Base-by-base conservation (phyloP, 805 yeast genomes). In the Debaryomyces castellii region DNA sequence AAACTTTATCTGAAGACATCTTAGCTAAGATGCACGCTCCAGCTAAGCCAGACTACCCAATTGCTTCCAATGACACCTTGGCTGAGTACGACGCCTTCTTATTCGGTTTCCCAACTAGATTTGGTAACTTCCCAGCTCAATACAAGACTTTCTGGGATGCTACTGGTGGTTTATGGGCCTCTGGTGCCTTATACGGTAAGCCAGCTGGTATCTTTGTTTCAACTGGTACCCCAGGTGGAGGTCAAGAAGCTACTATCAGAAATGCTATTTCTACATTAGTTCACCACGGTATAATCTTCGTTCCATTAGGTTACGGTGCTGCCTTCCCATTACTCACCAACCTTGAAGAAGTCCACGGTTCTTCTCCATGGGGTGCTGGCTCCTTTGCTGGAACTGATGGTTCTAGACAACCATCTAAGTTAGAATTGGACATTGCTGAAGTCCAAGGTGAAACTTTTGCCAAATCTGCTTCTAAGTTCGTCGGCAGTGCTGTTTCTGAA, bases 321-420 rank as follows among this genome's bases (percentile, higher is more conserved):
- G 71, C 77, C 4, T 83, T 83, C 65, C 75, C 77, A 9, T 75
- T 76, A 53, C 58, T 83, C 51, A 67, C 86, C 36, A 74, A 74
- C 66, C 58, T 83, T 37, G 78, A 75, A 3, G 89, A 86, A 69
- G 75, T 81, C 41, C 95, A 85, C 62, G 96, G 96, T 52, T 87
- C 87, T 45, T 79, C 90, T 18, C 80, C 96, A 39, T 89, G 90
- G 89, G 96, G 96, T 63, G 86, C 96, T 27, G 96, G 96, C 54
- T 70, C 87, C 32, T 73, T 77, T 58, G 90, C 96, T 24, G 87
- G 82, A 41, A 73, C 77, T 42, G 92, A 85, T 60, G 96, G 95
- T 41, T 78, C 87, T 6, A 81, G 95, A 72, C 70, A 73, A 55
- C 85, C 89, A 27, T 56, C 82, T 36, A 76, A 70, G 16, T 69